Base-by-base conservation (phyloP, 2,329 filamentous ascomycete species). In the Neonectria hederae region DNA sequence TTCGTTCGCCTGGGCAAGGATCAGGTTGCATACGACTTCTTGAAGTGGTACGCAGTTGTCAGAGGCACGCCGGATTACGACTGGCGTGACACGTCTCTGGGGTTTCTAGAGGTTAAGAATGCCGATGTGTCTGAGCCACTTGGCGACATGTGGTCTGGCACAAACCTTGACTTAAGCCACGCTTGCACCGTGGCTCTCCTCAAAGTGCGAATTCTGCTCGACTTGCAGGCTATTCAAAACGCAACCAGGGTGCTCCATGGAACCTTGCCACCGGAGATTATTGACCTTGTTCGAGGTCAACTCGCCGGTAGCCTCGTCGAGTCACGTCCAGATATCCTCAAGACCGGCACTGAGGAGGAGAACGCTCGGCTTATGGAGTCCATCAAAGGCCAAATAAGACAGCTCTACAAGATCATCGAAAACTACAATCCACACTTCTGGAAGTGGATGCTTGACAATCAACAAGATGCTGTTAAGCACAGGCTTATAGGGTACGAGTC, bases 11-110 rank as follows among this genome's bases (percentile, higher is more conserved):
- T 87, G 7, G 78, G 78, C 21, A 75, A 71, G 45, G 84, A 87
- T 60, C 83, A 87, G 68, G 83, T 84, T n/a, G 81, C 78, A 68
- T 84, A 84, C 64, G 80, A 83, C 58, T 82, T 83, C 40, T 51
- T 78, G 3, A 81, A n/a, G n/a, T n/a, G n/a, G n/a, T n/a, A n/a
- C n/a, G n/a, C n/a, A n/a, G n/a, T n/a, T n/a, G n/a, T n/a, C n/a
- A n/a, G n/a, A n/a, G n/a, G n/a, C n/a, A n/a, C n/a, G n/a, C n/a
- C n/a, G 0, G 21, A 72, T 14, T 71, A 74, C 28, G 67, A 73
- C 46, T 73, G 66, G 67, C 63, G 46, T 0, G 38, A 76, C 48
- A 61, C 62, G 56, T 46, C 38, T 8, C 32, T 65, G 5, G 72
- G 71, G 13, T 71, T 65, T 30, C 74, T 83, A 4, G 69, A 83